phyloP scores from a whole-genome alignment of 495 filamentous ascomycete genomes.

The Talaromyces thailandensis region DNA sequence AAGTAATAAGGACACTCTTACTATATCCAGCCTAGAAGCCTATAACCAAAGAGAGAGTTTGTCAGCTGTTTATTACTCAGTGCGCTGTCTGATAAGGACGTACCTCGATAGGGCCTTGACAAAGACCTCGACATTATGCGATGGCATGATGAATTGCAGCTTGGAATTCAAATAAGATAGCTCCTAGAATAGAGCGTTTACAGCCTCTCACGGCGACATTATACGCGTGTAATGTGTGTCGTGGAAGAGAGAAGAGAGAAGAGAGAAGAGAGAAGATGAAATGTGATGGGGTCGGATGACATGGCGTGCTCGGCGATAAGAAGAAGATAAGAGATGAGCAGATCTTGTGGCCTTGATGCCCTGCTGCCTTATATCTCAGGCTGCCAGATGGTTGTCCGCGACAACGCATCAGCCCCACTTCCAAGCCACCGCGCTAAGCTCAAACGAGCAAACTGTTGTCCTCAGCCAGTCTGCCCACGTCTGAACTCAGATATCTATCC shows the following conservation, averaged over 20 bases:
- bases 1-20: constrained; percentile 7
- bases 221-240: background rate
- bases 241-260: background rate
- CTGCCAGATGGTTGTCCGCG: constrained; percentile 28
- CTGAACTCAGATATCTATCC: background rate
- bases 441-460: constrained; percentile 30
- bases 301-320: background rate
- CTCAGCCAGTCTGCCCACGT: constrained; percentile 8
- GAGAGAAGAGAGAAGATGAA: background rate
- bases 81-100: background rate
- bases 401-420: constrained; percentile 17
- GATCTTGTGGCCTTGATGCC: background rate
- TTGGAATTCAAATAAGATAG: background rate
- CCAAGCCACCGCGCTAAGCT: constrained; percentile 26
- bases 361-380: background rate
- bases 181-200: background rate
- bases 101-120: constrained; percentile 28
- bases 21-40: constrained; percentile 27
- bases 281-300: background rate
- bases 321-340: background rate
- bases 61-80: background rate
- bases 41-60: constrained; percentile 5
- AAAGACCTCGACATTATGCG: constrained; percentile 25
- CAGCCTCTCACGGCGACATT: background rate
- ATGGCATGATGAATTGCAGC: constrained; percentile 10